A percentile compares a stretch with the other conserved stretches of the same genome.
These are phyloP conservation scores for Moniliella sp. DNA, from an alignment of 1,284 basidiomycete genomes.

Conservation along the genomic window DNA sequence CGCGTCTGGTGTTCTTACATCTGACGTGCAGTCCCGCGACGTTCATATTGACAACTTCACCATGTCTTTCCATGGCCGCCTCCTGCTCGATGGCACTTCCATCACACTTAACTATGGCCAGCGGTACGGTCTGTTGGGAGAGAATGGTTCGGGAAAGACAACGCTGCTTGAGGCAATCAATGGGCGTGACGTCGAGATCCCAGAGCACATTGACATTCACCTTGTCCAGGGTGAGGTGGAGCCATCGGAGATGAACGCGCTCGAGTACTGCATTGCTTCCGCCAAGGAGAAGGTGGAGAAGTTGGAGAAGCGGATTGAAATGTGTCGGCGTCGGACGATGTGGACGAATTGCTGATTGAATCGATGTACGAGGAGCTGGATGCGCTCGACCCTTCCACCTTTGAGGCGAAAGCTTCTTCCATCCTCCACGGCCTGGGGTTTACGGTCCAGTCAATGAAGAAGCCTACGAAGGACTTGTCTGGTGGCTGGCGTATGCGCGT, in stretches of 20 bases:
- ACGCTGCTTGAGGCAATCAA: constrained; percentile 35
- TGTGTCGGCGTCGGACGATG: constrained; percentile 62
- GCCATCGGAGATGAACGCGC: constrained; percentile 78
- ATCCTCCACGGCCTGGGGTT: constrained; percentile 95
- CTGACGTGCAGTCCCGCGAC: constrained; percentile 74
- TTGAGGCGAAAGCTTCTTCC: constrained; percentile 82
- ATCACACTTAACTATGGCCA: constrained; percentile 90
- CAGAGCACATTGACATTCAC: constrained; percentile 88
- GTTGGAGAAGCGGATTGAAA: constrained; percentile 83
- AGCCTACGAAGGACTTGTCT: constrained; percentile 90
- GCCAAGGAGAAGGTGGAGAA: constrained; percentile 85
- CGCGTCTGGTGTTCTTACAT: constrained; percentile 58
- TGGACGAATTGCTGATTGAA: constrained; percentile 70
- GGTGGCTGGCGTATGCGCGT: constrained; percentile 99
- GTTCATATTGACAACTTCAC: constrained; percentile 93
- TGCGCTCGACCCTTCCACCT: constrained; percentile 81
- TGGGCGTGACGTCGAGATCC: constrained; percentile 61
- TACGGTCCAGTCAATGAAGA: constrained; percentile 70
- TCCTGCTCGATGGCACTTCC: constrained; percentile 72
- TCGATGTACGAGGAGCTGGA: constrained; percentile 84
- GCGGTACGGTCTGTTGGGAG: constrained; percentile 78
- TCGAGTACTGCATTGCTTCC: constrained; percentile 83
- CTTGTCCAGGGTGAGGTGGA: constrained; percentile 86
- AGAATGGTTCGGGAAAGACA: constrained; percentile 94
- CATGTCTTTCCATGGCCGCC: constrained; percentile 83